Evolutionary conservation across 768 basidiomycete species (phyloP).

Genomic region (Tephrocybe sp.): DNA sequence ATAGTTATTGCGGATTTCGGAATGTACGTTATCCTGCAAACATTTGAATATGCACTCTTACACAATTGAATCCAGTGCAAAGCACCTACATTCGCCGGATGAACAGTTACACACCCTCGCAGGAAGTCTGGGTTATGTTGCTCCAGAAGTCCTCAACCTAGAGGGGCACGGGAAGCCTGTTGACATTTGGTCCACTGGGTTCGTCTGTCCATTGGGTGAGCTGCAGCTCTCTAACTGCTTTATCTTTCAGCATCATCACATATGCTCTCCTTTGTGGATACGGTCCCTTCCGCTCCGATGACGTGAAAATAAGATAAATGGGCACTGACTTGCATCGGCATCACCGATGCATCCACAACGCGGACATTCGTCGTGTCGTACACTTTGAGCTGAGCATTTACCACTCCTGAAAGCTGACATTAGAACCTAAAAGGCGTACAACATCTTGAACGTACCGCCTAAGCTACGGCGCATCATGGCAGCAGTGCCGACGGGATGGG

Average conservation of each 20-base stretch:
- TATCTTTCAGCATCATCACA: constrained; percentile 71
- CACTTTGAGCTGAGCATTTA: constrained; percentile 41
- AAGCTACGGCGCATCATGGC: constrained; percentile 38
- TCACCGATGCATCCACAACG: constrained; percentile 48
- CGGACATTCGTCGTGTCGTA: constrained; percentile 49
- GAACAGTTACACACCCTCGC: constrained; percentile 73
- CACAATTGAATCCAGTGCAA: constrained; percentile 52
- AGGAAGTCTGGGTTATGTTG: constrained; percentile 86
- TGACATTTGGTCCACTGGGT: constrained; percentile 94
- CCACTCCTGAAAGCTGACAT: constrained; percentile 40
- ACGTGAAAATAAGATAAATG: constrained; percentile 54
- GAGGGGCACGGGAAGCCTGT: constrained; percentile 89
- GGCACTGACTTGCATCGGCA: constrained; percentile 48
- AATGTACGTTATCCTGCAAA: constrained; percentile 59
- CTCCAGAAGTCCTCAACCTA: constrained; percentile 82
- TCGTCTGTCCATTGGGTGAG: constrained; percentile 18
- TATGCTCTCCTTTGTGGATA: constrained; percentile 96
- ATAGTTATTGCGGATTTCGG: constrained; percentile 97
- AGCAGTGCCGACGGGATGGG: constrained; percentile 49
- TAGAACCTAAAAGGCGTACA: too few relatives aligned
- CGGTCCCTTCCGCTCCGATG: constrained; percentile 88
- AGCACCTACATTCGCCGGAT: constrained; percentile 70
- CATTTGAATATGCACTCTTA: background rate
- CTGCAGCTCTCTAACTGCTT: background rate
- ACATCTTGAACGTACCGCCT: constrained; percentile 27